Evolutionary conservation across 208 protist genomes (phyloP), one percentile per base, ranked within the genome.

Genomic region (Trypanosoma boissoni): DNA sequence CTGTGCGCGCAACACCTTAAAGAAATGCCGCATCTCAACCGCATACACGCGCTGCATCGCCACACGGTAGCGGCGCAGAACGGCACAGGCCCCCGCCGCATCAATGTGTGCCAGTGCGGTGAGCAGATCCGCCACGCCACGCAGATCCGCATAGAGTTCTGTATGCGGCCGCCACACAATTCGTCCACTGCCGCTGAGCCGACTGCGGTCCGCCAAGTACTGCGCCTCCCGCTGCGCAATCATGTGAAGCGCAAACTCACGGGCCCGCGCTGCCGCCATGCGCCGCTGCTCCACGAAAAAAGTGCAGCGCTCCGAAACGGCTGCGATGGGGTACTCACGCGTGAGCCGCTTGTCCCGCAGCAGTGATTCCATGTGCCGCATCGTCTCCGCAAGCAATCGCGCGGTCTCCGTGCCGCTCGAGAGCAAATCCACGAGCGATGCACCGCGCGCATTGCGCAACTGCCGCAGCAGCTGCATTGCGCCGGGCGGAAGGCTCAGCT

Each of bases 31-130:
- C 21, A 90, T 80, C 63, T 95, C 83, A 1, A 85, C 53, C 2
- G 76, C 71, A 61, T 92, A 92, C 0, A 95, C 72, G 46, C 72
- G 74, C 58, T 91, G 88, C 86, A 91, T 91, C 55, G 73, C 74
- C n/a, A 70, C 72, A 24, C 88, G 77, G 48, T 95, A 95, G 31
- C 74, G 70, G 18, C 85, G 82, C 60, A 92, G 73, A 16, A 80
- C 75, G 10, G 63, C 79, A 50, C 68, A 70, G 74, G 82, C 87
- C 23, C 76, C 77, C 55, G 84, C 85, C 51, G 78, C 48, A 49
- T 92, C 83, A 54, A 95, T 84, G 39, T 76, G 74, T 9, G 68
- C 60, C 20, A 92, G 71, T 21, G 83, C 73, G 23, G 66, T 65
- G 20, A 95, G 71, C 43, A 95, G 78, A 42, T 91, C 83, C 24